These are phyloP conservation scores for Lolium rigidum DNA, from an alignment of 176 grass and related monocot genomes.

Conservation along the genomic window DNA sequence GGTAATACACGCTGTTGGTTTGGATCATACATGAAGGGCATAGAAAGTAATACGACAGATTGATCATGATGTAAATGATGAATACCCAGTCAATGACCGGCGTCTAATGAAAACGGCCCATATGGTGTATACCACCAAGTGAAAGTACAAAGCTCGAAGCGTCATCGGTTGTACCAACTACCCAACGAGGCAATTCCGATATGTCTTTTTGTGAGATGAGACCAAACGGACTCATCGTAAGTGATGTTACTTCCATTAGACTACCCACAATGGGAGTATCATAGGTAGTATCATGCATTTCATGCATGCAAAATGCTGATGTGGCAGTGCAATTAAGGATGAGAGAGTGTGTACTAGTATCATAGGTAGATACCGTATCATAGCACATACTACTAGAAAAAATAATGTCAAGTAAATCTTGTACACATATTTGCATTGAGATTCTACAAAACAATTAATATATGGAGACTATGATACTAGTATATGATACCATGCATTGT, in stretches of 20 bases:
- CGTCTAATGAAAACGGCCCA: background rate
- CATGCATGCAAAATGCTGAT: too few relatives aligned
- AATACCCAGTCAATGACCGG: background rate
- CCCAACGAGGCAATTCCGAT: background rate
- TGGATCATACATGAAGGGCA: background rate
- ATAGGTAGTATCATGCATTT: too few relatives aligned
- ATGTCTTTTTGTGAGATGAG: background rate
- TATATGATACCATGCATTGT: too few relatives aligned
- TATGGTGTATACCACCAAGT: background rate
- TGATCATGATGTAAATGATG: background rate
- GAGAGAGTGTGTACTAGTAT: too few relatives aligned
- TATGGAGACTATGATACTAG: too few relatives aligned
- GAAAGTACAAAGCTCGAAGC: background rate
- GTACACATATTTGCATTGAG: too few relatives aligned
- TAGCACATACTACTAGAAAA: too few relatives aligned
- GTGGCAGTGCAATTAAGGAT: too few relatives aligned
- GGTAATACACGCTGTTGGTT: background rate
- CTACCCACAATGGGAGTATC: too few relatives aligned
- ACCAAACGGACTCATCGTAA: background rate
- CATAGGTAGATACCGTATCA: too few relatives aligned
- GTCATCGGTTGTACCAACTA: background rate
- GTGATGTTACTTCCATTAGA: background rate
- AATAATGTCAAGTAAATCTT: too few relatives aligned
- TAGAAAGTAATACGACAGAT: background rate
- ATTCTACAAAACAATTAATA: too few relatives aligned